Percentiles rank a stretch among this genome's conserved stretches.
phyloP scores from a whole-genome alignment of 2,329 filamentous ascomycete genomes.

The Diaporthe citrichinensis region DNA sequence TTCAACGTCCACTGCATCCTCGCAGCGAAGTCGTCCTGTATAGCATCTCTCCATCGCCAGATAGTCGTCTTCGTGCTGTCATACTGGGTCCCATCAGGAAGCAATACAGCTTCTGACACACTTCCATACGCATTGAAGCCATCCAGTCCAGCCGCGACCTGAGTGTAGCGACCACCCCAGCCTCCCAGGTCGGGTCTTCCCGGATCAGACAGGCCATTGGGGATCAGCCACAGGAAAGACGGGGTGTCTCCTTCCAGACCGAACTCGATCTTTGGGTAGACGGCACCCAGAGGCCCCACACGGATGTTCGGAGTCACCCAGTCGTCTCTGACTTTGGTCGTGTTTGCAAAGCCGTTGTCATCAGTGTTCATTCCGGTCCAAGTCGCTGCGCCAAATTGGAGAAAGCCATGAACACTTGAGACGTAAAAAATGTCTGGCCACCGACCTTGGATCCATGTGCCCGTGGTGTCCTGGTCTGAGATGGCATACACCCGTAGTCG shows the following conservation, averaged over 20 bases:
- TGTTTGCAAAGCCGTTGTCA: conserved; percentile 1
- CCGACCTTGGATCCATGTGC: background rate
- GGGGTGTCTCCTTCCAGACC: background rate
- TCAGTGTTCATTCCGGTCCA: background rate
- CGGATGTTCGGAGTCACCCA: background rate
- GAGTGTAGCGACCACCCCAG: background rate
- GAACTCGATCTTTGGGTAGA: background rate
- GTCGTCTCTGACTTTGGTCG: background rate
- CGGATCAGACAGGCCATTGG: background rate
- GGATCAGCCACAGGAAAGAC: background rate
- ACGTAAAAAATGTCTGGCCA: background rate
- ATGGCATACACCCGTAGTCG: background rate
- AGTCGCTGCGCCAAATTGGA: background rate
- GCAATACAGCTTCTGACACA: background rate
- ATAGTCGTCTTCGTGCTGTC: background rate
- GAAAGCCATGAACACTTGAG: background rate
- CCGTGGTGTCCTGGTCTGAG: background rate
- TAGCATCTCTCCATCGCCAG: background rate
- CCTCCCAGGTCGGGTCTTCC: background rate
- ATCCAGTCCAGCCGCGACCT: background rate
- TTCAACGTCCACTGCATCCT: conserved; percentile 8
- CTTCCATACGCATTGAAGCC: background rate
- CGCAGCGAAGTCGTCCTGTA: background rate
- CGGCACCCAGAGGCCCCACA: background rate
- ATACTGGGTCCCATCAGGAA: background rate